Base-by-base conservation (phyloP, 495 filamentous ascomycete genomes). In the Neurospora tetraspora region DNA sequence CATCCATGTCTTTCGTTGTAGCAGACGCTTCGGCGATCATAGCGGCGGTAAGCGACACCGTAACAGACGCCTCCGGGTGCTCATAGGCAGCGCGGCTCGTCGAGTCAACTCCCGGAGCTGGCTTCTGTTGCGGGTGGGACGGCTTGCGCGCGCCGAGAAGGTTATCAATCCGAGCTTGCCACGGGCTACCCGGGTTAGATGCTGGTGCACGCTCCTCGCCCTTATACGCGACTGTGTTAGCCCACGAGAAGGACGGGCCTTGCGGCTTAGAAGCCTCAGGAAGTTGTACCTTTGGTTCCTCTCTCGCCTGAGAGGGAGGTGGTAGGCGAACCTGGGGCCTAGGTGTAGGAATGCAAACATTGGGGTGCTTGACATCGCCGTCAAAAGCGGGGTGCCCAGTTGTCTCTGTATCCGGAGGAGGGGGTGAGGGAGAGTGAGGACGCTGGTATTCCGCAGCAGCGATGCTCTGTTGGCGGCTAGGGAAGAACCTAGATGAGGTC, bases 161-260 rank as follows among this genome's bases (percentile, higher is more conserved):
- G 70, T 80, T 87, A 76, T 93, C 91, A 78, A 95, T 89, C 78
- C 87, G 89, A 70, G 91, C 89, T 77, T 94, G 92, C 92, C 92
- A 95, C 10, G 84, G 75, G 69, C 43, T 76, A 5, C 71, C 76
- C 43, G 72, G 39, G 31, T 73, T 76, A 6, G 38, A 61, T 23
- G 39, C 38, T 31, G 71, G 14, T 40, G 68, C 36, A 34, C 20
- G n/a, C 20, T 78, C 76, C 18, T 68, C 14, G 10, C 78, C 79
- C 69, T 73, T 76, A 40, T 77, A 78, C 18, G 76, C 75, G 0
- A 68, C 43, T 8, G 76, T 75, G 2, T 72, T 43, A 16, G 79
- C 76, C 79, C 79, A 80, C 1, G 73, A 69, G 69, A 79, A 78
- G 70, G 14, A 76, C 10, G 79, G 74, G 2, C 70, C 71, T 20